phyloP scores from a whole-genome alignment of 129 eudicot species.

The Smallanthus sonchifolius region DNA sequence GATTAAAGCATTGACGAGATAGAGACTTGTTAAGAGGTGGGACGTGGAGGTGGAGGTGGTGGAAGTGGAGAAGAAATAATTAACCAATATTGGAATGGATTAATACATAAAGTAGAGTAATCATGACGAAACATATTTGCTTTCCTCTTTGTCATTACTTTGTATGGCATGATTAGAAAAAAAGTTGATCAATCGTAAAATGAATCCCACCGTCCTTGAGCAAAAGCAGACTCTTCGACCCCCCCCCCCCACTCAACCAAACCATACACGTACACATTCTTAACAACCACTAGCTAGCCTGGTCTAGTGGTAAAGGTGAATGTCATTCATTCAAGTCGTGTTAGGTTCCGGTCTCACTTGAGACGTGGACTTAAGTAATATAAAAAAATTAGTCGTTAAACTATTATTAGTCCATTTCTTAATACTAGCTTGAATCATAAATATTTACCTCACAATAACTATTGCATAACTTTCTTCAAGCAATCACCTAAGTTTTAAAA shows the following conservation, averaged over 20 bases:
- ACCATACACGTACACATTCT: neutral
- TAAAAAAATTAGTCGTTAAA: too few species aligned
- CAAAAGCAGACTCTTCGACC: neutral
- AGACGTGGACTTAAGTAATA: too few species aligned
- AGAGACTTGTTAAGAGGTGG: conserved; percentile 15
- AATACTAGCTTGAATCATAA: too few species aligned
- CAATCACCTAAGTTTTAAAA: neutral
- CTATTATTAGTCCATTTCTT: neutral
- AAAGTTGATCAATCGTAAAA: conserved; percentile 32
- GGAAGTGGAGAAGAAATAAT: conserved; percentile 64
- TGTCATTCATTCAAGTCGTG: too few species aligned
- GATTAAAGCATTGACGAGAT: conserved; percentile 42
- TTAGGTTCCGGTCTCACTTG: too few species aligned
- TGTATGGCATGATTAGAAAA: conserved; percentile 42
- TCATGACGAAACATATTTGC: conserved; percentile 43
- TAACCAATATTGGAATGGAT: conserved; percentile 31
- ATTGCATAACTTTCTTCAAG: neutral
- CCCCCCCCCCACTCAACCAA: neutral
- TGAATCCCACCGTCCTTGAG: conserved; percentile 13
- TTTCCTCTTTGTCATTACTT: conserved; percentile 64
- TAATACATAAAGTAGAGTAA: conserved; percentile 33
- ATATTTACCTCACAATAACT: too few species aligned
- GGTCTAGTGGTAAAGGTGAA: too few species aligned
- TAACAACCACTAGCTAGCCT: too few species aligned
- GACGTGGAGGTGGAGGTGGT: conserved; percentile 64